Base-by-base conservation (phyloP, 768 basidiomycete species). In the Amanita fuliginea region DNA sequence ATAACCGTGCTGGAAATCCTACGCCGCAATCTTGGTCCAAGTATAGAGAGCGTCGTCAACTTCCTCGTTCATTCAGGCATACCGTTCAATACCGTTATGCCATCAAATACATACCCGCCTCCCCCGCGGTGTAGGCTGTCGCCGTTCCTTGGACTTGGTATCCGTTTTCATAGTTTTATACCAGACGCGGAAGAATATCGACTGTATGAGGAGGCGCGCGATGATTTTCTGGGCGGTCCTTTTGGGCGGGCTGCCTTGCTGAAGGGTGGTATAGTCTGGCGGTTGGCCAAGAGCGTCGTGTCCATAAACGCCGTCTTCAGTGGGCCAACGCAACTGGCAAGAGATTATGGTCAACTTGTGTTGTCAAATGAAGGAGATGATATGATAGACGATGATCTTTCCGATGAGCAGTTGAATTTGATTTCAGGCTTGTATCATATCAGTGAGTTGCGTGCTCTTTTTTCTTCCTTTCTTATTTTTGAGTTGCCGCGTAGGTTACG, bases 181-280 rank as follows among this genome's bases (percentile, higher is more conserved):
- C 48, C 48, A 10, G 34, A 44, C 26, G n/a, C 24, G 22, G 42
- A 24, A 22, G 49, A 42, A 10, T 51, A 51, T 34, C 22, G 22
- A 13, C 16, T 32, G 5, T 42, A 49, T 19, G 48, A 49, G 42
- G 42, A 22, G 7, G 40, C 40, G 13, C 41, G 49, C 10, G 35
- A 43, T 10, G 34, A 34, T 13, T 44, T 51, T 22, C 39, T 50
- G 6, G 19, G 21, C 21, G 32, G 42, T 19, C 49, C 41, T 19
- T 37, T 35, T 44, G 49, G 42, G 2, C 42, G 43, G 3, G 32
- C 49, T 19, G 49, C 49, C 8, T 24, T 51, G 42, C n/a, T 43
- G 26, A 33, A 26, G 32, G 48, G 48, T 8, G 40, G 48, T 18
- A 42, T 49, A 22, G 42, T 51, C 33, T 51, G 49, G 49, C 42